Percentiles rank a stretch among this genome's conserved stretches.
These are phyloP conservation scores for Fragaria ananassa DNA, from an alignment of 306 rosid genomes.

Conservation along the genomic window DNA sequence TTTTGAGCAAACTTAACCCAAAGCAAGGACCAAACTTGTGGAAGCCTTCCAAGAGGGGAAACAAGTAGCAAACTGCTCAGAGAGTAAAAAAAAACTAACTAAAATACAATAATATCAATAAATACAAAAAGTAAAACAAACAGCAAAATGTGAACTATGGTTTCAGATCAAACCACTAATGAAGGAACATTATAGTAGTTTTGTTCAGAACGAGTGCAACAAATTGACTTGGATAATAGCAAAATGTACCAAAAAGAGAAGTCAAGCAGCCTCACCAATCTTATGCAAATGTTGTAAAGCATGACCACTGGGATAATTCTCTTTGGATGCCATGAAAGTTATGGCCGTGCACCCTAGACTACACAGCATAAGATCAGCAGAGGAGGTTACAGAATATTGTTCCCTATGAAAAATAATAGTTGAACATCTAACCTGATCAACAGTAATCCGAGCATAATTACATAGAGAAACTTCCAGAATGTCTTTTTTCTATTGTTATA, in stretches of 20 bases:
- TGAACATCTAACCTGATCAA: conserved; percentile 58
- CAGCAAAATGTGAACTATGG: neutral
- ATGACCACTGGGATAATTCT: conserved; percentile 91
- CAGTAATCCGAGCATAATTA: conserved; percentile 59
- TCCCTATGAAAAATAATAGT: conserved; percentile 20
- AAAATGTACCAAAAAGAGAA: neutral
- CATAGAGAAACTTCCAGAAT: conserved; percentile 69
- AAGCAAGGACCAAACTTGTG: neutral
- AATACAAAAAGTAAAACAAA: neutral
- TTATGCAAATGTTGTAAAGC: conserved; percentile 71
- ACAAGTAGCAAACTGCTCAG: neutral
- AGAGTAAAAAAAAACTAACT: neutral
- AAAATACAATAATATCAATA: neutral
- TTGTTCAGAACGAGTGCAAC: neutral
- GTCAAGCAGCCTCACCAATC: conserved; percentile 38
- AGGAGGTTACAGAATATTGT: conserved; percentile 7
- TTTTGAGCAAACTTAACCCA: neutral
- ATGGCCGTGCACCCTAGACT: conserved; percentile 75
- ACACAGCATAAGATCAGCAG: conserved; percentile 45
- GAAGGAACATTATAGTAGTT: neutral
- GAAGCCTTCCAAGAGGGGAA: neutral
- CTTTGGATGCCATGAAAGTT: conserved; percentile 78
- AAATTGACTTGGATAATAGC: neutral
- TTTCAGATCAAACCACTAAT: neutral
- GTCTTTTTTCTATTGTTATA: conserved; percentile 80